phyloP scores from a whole-genome alignment of 164 flowering plant species.

The Euptelea pleiosperma region DNA sequence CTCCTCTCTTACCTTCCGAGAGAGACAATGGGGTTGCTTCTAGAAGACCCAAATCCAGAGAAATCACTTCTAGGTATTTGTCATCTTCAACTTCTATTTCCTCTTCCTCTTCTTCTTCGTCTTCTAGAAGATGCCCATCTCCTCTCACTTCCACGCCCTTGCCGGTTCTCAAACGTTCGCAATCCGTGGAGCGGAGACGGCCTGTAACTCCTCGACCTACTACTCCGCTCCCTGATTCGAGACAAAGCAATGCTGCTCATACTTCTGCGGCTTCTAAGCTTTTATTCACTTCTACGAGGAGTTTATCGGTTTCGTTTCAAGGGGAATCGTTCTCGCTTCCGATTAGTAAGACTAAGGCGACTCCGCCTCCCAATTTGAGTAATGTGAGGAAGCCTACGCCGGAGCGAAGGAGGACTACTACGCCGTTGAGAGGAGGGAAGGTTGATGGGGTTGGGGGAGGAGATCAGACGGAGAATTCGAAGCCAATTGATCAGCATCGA shows the following conservation, averaged over 20 bases:
- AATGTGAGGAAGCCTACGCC: slow-evolving; percentile 54
- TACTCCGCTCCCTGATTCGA: slow-evolving; percentile 33
- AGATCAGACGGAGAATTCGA: slow-evolving; percentile 64
- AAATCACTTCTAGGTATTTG: slow-evolving; percentile 70
- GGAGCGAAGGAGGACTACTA: slow-evolving; percentile 47
- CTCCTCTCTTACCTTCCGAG: slow-evolving; percentile 55
- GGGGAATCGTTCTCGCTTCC: slow-evolving; percentile 92
- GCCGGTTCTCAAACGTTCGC: slow-evolving; percentile 46
- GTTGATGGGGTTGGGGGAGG: slow-evolving; percentile 21
- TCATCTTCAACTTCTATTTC: slow-evolving; percentile 54
- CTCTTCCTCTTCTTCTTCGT: slow-evolving; percentile 31
- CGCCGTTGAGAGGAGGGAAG: slow-evolving; percentile 33
- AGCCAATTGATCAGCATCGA: slow-evolving; percentile 59
- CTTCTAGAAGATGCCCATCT: slow-evolving; percentile 58
- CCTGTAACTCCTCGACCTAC: slow-evolving; percentile 34
- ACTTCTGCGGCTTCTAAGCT: slow-evolving; percentile 56
- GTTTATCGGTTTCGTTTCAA: slow-evolving; percentile 92
- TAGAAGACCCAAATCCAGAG: slow-evolving; percentile 55
- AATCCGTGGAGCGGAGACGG: slow-evolving; percentile 73
- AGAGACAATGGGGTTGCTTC: slow-evolving; percentile 39
- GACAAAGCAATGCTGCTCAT: slow-evolving; percentile 27
- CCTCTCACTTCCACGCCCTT: slow-evolving; percentile 35
- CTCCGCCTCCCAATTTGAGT: slow-evolving; percentile 21
- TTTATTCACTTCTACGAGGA: slow-evolving; percentile 69
- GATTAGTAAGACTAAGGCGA: slow-evolving; percentile 62